Evolutionary conservation across 1,284 basidiomycete genomes (phyloP), one percentile per base, ranked within the genome.

Genomic region (Xerocomus cyaneibrunnescens): DNA sequence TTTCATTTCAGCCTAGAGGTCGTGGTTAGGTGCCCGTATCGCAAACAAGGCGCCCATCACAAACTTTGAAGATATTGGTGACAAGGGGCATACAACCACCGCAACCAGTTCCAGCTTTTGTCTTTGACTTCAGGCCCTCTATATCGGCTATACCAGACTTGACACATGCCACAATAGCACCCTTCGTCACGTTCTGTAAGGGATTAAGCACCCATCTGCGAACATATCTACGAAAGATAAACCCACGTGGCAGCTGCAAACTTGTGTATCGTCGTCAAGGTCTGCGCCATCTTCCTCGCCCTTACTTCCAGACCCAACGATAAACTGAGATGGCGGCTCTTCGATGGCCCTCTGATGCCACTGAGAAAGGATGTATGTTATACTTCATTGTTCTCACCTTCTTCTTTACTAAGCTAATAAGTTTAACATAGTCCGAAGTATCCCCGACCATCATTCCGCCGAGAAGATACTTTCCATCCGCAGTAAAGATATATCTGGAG

Each of bases 381-480:
- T 7, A 25, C 37, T 12, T 14, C 0, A 25, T 27, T 30, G 31
- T 32, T 31, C 51, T 59, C 30, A 76, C 81, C 72, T 79, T 83
- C 73, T 89, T 89, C 74, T 85, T 88, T 39, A 87, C 83, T 28
- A 90, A 74, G 5, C 82, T 74, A 12, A 89, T 78, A 6, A 90
- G 74, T 68, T 88, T 89, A 56, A 83, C 78, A 59, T 81, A 91
- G 64, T 89, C 85, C 39, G 75, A 76, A 27, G 83, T 81, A 61
- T 91, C 87, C 2, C 88, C 88, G 14, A 91, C 81, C 87, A 91
- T 89, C 80, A 89, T 89, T 2, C 88, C 88, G 8, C 88, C 88
- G 6, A 92, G 68, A 4, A 92, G 71, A 57, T 87, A 79, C 65
- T 84, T 84, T 17, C 88, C 88, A 63, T 90, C 85, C 10, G 76